phyloP scores from a whole-genome alignment of 2,329 filamentous ascomycete genomes.

The Microcyclospora pomicola region DNA sequence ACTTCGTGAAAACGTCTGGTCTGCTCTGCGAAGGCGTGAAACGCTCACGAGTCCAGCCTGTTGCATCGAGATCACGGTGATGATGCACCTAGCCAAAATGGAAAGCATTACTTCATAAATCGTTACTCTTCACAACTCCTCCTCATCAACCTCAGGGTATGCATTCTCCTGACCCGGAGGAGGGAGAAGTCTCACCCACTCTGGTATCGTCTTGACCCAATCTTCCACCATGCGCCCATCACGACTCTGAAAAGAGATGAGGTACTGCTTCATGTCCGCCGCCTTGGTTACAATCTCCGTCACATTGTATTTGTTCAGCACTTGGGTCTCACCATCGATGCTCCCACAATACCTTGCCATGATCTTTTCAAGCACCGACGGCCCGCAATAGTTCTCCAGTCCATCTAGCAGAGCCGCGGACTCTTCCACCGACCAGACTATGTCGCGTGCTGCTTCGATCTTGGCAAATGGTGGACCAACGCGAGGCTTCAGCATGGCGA shows the following conservation, averaged over 20 bases:
- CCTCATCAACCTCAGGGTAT: neutral
- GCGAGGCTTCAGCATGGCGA: slow-evolving; percentile 22
- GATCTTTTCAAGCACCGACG: slow-evolving; percentile 14
- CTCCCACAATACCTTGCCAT: slow-evolving; percentile 15
- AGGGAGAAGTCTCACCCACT: slow-evolving; percentile 8
- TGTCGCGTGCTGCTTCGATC: slow-evolving; percentile 5
- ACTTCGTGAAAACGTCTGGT: too few relatives aligned
- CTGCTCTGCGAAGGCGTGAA: too few relatives aligned
- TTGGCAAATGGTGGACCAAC: slow-evolving; percentile 16
- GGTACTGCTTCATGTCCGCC: slow-evolving; percentile 9
- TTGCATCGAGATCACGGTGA: too few relatives aligned
- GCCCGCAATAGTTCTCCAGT: slow-evolving; percentile 12
- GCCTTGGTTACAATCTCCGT: slow-evolving; percentile 21
- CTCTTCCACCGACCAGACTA: slow-evolving; percentile 22
- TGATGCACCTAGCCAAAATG: too few relatives aligned
- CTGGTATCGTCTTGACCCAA: slow-evolving; percentile 16
- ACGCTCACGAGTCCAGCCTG: too few relatives aligned
- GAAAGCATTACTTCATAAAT: too few relatives aligned
- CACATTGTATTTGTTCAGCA: slow-evolving; percentile 16
- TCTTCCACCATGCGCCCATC: slow-evolving; percentile 7
- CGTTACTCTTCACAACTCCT: neutral
- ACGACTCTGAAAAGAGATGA: slow-evolving; percentile 4
- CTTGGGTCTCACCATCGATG: neutral
- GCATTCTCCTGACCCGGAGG: slow-evolving; percentile 7
- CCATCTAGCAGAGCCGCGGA: slow-evolving; percentile 17